These are phyloP conservation scores for Ascocoryne sarcoides DNA, from an alignment of 2,329 filamentous ascomycete genomes.

Conservation along the genomic window DNA sequence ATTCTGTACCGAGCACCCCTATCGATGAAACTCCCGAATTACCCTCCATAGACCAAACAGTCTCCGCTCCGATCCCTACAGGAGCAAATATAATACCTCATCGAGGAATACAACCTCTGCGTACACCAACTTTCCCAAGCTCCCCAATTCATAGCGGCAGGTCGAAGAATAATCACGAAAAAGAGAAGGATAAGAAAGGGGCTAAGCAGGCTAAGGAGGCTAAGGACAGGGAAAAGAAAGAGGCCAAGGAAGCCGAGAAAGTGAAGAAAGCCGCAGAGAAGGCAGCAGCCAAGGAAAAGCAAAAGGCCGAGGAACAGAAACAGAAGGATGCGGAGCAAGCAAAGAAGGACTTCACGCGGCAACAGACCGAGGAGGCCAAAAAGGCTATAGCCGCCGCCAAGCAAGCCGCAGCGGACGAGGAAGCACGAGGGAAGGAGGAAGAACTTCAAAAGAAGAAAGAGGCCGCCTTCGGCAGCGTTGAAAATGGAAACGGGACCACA, in stretches of 20 bases:
- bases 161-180: conserved; percentile 33
- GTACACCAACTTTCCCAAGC: conserved; percentile 18
- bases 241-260: conserved; percentile 45
- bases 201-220: conserved; percentile 54
- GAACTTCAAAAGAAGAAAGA: not conserved
- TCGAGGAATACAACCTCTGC: conserved; percentile 2
- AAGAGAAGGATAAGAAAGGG: too few species aligned
- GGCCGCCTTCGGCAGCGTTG: not conserved
- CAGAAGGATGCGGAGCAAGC: conserved; percentile 24
- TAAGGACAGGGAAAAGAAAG: conserved; percentile 61
- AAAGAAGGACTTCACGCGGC: conserved; percentile 34
- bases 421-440: conserved; percentile 47
- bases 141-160: conserved; percentile 28
- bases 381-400: conserved; percentile 51
- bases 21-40: conserved; percentile 44
- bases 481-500: conserved; percentile 4
- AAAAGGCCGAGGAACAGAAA: conserved; percentile 38
- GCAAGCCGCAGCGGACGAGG: conserved; percentile 46
- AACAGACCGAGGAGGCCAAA: conserved; percentile 44
- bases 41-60: conserved; percentile 54
- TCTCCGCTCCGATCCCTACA: conserved; percentile 46
- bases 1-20: conserved; percentile 39
- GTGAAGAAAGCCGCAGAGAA: conserved; percentile 28
- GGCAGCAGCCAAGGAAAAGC: conserved; percentile 36
- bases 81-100: conserved; percentile 9